A percentile compares a stretch with the other conserved stretches of the same genome.
Evolutionary conservation across 768 basidiomycete genomes (phyloP).

Genomic region (Kwoniella europaea): DNA sequence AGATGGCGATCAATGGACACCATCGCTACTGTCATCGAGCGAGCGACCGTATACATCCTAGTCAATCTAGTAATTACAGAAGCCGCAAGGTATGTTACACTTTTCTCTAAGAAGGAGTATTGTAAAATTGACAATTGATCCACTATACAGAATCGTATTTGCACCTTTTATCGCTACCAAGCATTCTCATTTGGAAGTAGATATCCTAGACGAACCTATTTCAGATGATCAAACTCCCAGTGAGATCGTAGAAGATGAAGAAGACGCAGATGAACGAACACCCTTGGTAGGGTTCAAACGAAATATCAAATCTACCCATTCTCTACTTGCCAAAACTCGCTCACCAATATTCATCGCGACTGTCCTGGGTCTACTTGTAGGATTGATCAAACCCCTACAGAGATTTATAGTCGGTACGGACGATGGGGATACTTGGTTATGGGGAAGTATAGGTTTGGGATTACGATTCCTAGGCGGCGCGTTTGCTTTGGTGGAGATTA

Average conservation of each 20-base stretch:
- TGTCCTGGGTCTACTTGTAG: constrained; percentile 45
- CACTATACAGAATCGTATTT: constrained; percentile 3
- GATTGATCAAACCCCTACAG: constrained; percentile 49
- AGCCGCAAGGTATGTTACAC: constrained; percentile 42
- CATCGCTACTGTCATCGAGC: constrained; percentile 25
- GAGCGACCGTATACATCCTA: constrained; percentile 45
- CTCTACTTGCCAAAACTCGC: constrained; percentile 1
- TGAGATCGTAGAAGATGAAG: constrained; percentile 21
- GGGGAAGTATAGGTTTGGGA: constrained; percentile 48
- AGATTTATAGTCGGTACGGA: constrained; percentile 35
- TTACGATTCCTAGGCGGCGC: constrained; percentile 37
- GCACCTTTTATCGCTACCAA: constrained; percentile 19
- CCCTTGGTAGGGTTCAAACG: constrained; percentile 37
- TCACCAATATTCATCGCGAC: constrained; percentile 39
- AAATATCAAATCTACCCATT: constrained; percentile 3
- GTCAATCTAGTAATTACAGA: constrained; percentile 48
- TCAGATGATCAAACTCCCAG: neutral
- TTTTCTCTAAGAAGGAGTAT: neutral
- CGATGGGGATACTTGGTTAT: constrained; percentile 36
- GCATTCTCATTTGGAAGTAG: neutral
- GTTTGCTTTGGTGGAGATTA: constrained; percentile 48
- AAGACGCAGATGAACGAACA: constrained; percentile 46
- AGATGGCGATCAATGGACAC: constrained; percentile 50
- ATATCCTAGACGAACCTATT: constrained; percentile 9
- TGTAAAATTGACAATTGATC: too few species aligned